These are phyloP conservation scores for Penicillium desertorum DNA, from an alignment of 495 filamentous ascomycete genomes.

Conservation along the genomic window DNA sequence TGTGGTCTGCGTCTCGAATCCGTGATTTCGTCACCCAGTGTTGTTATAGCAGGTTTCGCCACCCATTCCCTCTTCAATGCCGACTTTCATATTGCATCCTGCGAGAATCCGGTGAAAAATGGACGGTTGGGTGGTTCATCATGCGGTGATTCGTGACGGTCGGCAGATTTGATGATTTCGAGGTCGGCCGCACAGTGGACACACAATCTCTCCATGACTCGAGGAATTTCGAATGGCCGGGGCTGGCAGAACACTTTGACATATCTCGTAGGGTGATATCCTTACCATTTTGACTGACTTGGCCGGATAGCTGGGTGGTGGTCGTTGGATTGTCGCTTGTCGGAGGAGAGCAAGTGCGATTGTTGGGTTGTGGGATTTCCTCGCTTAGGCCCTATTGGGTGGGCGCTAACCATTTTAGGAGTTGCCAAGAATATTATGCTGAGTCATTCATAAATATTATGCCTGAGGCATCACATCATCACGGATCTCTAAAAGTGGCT, in stretches of 20 bases:
- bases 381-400: constrained; percentile 53
- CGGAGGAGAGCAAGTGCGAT: constrained; percentile 43
- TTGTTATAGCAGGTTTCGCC: constrained; percentile 6
- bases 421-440: constrained; percentile 20
- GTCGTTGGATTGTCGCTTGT: constrained; percentile 52
- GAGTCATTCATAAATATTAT: constrained; percentile 24
- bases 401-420: constrained; percentile 35
- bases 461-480: constrained; percentile 11
- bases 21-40: not conserved
- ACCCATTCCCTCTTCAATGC: not conserved
- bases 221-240: constrained; percentile 16
- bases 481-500: not conserved
- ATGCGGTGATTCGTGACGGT: constrained; percentile 10
- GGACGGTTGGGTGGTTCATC: not conserved
- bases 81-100: not conserved
- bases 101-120: constrained; percentile 1
- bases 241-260: constrained; percentile 24
- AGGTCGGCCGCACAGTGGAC: constrained; percentile 25
- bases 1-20: not conserved
- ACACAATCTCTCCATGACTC: constrained; percentile 19
- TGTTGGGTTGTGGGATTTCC: constrained; percentile 50
- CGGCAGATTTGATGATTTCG: constrained; percentile 23
- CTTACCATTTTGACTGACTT: constrained; percentile 64
- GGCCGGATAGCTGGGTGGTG: constrained; percentile 48
- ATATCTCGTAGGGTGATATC: constrained; percentile 17